Base-by-base conservation (phyloP, 2,329 filamentous ascomycete genomes). In the Daldinia sp. region DNA sequence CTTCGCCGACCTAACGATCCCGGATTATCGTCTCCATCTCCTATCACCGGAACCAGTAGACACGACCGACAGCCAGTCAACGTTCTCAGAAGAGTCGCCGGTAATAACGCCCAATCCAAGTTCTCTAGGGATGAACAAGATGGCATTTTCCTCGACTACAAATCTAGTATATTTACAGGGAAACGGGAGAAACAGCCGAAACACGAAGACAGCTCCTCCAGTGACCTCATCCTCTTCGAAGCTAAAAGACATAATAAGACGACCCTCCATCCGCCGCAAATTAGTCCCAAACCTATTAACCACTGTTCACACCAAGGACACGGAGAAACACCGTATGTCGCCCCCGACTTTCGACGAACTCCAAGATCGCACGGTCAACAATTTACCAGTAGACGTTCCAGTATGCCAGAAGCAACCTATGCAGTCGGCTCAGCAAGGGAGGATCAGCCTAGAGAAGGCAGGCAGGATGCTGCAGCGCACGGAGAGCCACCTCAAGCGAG, bases 201-300 rank as follows among this genome's bases (percentile, higher is more conserved):
- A 48, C 67, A 54, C 20, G 71, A 73, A 61, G 70, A 69, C 37
- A 79, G 75, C 72, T 79, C 79, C 72, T 79, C 79, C 74, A 81
- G 78, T 65, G 79, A 82, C 65, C 75, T 80, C 74, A 79, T 81
- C 68, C 77, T 81, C 64, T 74, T 80, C 71, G 75, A 79, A 60
- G 60, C 74, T 55, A 75, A 80, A 61, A 71, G 72, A 61, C 67
- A 71, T 66, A 53, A 78, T 69, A 76, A 80, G 64, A 59, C 71
- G 73, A 69, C 72, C 70, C 64, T 68, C 68, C 58, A 74, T 71
- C 67, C 75, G 62, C 71, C 78, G 41, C 63, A 76, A 58, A 62
- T 71, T 71, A 68, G 75, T 59, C 63, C 76, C 71, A 73, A 76
- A 51, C 68, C 78, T 41, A 51, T 69, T 66, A 60, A 68, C 63